phyloP scores from a whole-genome alignment of 2,329 filamentous ascomycete species.

The Aspergillus sp. region DNA sequence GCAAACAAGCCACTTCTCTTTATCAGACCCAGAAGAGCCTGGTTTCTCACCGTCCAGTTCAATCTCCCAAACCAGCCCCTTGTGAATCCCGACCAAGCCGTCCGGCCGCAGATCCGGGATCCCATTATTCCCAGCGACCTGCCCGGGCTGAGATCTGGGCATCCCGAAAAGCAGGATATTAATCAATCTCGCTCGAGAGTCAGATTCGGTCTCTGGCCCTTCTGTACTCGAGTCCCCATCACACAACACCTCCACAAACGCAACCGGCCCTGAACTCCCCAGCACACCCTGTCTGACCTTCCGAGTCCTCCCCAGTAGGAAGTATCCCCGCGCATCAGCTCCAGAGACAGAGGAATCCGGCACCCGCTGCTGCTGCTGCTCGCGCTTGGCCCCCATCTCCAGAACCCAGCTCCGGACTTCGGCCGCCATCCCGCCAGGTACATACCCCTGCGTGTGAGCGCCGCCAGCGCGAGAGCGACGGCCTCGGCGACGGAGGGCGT shows the following conservation, averaged over 20 bases:
- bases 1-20: slow-evolving; percentile 25
- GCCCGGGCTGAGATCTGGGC: slow-evolving; percentile 10
- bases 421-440: slow-evolving; percentile 32
- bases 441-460: slow-evolving; percentile 16
- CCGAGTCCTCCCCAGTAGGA: slow-evolving; percentile 10
- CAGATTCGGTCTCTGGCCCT: background rate
- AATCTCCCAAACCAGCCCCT: slow-evolving; percentile 28
- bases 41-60: slow-evolving; percentile 19
- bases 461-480: too few relatives aligned
- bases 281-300: slow-evolving; percentile 10
- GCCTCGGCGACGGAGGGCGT: slow-evolving; percentile 21
- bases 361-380: slow-evolving; percentile 7
- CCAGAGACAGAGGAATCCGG: background rate
- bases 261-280: slow-evolving; percentile 17
- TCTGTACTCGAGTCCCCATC: background rate
- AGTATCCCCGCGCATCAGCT: slow-evolving; percentile 8
- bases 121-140: background rate
- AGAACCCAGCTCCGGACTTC: slow-evolving; percentile 34
- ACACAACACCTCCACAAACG: slow-evolving; percentile 12
- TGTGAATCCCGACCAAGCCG: slow-evolving; percentile 21
- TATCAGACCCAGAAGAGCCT: too few relatives aligned
- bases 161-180: slow-evolving; percentile 22
- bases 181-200: too few relatives aligned
- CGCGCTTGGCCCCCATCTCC: slow-evolving; percentile 26
- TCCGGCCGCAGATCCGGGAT: slow-evolving; percentile 8